These are phyloP conservation scores for Leptographium galeiforme DNA, from an alignment of 2,329 filamentous ascomycete species.

Conservation along the genomic window DNA sequence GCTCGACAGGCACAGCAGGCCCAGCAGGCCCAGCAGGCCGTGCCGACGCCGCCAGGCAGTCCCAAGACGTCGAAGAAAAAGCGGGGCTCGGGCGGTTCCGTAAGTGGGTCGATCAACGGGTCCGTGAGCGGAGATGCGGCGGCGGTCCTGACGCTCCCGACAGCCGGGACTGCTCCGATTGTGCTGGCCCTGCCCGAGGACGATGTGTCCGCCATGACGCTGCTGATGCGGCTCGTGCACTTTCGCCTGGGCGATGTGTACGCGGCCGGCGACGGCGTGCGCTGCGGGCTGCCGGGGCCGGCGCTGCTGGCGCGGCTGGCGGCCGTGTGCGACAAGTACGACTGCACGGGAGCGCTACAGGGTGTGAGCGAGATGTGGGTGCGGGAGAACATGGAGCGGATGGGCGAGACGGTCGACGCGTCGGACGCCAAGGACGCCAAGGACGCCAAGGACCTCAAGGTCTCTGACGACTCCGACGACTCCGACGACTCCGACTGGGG, in stretches of 20 bases:
- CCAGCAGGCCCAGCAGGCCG: too few species aligned
- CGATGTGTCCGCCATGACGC: constrained; percentile 6
- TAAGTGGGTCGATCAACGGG: background rate
- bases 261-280: background rate
- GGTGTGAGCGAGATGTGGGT: constrained; percentile 6
- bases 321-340: constrained; percentile 10
- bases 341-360: constrained; percentile 5
- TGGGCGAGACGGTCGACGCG: background rate
- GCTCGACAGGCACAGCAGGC: too few species aligned
- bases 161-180: background rate
- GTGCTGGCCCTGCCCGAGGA: constrained; percentile 8
- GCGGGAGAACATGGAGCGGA: constrained; percentile 2
- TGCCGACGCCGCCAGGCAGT: background rate
- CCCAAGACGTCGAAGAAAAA: background rate
- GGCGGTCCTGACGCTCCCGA: too few species aligned
- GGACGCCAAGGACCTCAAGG: background rate
- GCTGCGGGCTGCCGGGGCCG: constrained; percentile 2
- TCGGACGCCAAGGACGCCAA: background rate
- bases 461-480: background rate
- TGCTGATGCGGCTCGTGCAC: constrained; percentile 9
- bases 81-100: background rate
- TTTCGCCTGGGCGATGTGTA: constrained; percentile 5
- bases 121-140: background rate
- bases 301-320: constrained; percentile 6
- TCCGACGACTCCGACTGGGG: background rate